Conservation (phyloP, 2,329 filamentous ascomycete species). For the Fusarium sp. region DNA sequence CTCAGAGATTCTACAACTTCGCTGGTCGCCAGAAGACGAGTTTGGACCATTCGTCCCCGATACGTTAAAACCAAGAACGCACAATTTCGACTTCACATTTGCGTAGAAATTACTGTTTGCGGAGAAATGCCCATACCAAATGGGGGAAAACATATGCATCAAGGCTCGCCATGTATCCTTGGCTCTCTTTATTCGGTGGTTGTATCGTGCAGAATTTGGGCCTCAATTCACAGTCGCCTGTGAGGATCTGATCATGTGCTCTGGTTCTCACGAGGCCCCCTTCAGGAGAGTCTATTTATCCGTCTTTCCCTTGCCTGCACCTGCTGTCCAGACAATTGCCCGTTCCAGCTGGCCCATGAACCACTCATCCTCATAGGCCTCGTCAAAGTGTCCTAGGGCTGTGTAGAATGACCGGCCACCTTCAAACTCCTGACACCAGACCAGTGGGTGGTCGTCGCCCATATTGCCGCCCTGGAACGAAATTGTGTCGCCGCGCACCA, state of each 20-base stretch:
- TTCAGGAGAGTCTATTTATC: too few relatives aligned
- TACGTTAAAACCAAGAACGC: background rate
- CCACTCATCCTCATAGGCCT: constrained; percentile 18
- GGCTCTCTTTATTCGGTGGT: too few relatives aligned
- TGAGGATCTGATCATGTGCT: too few relatives aligned
- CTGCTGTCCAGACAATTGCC: constrained; percentile 10
- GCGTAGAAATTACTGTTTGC: too few relatives aligned
- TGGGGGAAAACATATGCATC: too few relatives aligned
- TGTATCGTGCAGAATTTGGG: too few relatives aligned
- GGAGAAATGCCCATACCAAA: too few relatives aligned
- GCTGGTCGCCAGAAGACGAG: background rate
- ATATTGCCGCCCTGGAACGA: background rate
- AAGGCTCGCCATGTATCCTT: too few relatives aligned
- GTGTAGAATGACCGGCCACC: constrained; percentile 26
- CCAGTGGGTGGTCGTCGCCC: background rate
- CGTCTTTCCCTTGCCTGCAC: background rate
- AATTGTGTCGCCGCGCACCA: background rate
- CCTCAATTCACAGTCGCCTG: too few relatives aligned
- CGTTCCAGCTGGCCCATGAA: constrained; percentile 15
- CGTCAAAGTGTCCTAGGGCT: constrained; percentile 29
- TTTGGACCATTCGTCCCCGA: background rate
- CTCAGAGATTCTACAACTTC: background rate
- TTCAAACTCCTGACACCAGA: constrained; percentile 19
- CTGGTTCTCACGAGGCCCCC: too few relatives aligned
- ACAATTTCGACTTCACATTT: background rate